Evolutionary conservation across 495 filamentous ascomycete genomes (phyloP), one percentile per base, ranked within the genome.

Genomic region (Penicillium bovifimosum): DNA sequence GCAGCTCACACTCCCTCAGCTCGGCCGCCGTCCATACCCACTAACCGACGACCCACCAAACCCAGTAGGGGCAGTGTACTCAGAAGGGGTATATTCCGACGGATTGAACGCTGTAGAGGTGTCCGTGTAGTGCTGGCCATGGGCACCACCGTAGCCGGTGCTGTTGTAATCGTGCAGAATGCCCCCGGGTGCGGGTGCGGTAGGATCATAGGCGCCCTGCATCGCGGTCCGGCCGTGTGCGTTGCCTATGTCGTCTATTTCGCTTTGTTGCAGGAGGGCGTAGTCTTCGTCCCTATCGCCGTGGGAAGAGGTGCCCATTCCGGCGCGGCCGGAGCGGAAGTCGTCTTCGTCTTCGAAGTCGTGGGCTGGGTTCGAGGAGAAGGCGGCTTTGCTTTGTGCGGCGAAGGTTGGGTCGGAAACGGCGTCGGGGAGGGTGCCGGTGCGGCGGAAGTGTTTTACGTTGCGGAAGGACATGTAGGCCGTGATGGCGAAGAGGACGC

Each of bases 401-500:
- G 70, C 75, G 42, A 69, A 70, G 43, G 79, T 80, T 24, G 82
- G 79, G 41, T 76, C 70, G 28, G 75, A 70, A 42, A 74, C 71
- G 48, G 82, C 80, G 27, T 84, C 83, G n/a, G 88, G 88, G 6
- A 91, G 79, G 36, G 79, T 80, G 53, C 88, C 88, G 56, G 90
- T 84, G 49, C 80, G 80, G 54, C 86, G 81, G 76, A 86, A 95
- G 72, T 90, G 86, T 60, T 84, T 78, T 47, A 90, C 76, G 43
- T 84, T 86, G 71, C 89, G 88, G 61, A 88, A 74, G 52, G 89
- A 91, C 45, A 96, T 77, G 48, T 76, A 81, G 42, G 81, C 80
- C 4, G 91, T 91, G 9, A 79, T 63, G 52, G 78, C 66, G 72
- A 90, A 96, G 57, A 87, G 77, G 29, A 96, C 65, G 68, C 90